Evolutionary conservation across 2,329 filamentous ascomycete genomes (phyloP).

Genomic region (Exserohilum turcica): DNA sequence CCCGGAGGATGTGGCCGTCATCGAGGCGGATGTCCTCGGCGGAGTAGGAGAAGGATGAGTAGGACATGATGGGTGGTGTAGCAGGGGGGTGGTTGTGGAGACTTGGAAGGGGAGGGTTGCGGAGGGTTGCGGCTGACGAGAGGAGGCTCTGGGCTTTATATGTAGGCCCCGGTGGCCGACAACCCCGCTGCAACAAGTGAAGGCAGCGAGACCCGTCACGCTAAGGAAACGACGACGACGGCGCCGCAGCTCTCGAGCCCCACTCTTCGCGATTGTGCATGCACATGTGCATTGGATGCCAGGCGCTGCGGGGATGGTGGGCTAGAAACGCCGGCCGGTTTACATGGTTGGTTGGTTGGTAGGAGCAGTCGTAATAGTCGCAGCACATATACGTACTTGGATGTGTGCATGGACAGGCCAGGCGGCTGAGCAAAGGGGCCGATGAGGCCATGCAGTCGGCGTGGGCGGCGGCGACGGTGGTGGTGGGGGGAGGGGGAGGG

Average conservation of each 20-base stretch:
- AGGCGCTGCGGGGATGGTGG: constrained; percentile 18
- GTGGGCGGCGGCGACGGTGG: too few relatives aligned
- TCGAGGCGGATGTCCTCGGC: constrained; percentile 56
- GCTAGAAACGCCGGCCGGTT: constrained; percentile 10
- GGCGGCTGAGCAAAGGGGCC: neutral
- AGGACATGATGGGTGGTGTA: constrained; percentile 39
- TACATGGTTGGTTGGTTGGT: too few relatives aligned
- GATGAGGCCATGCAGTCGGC: too few relatives aligned
- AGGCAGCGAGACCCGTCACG: neutral
- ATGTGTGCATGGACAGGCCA: too few relatives aligned
- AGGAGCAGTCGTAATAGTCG: too few relatives aligned
- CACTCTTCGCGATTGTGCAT: constrained; percentile 1
- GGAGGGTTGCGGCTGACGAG: neutral
- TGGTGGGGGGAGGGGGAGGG: constrained; percentile 2
- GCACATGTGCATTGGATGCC: neutral
- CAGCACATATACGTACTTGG: too few relatives aligned
- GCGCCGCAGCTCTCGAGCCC: neutral
- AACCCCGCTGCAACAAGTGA: neutral
- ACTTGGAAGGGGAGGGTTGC: neutral
- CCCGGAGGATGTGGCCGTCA: constrained; percentile 57
- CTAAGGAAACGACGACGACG: constrained; percentile 1
- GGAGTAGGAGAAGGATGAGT: constrained; percentile 51
- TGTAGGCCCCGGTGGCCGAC: neutral
- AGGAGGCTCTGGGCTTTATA: constrained; percentile 17
- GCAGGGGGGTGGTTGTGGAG: neutral